These are phyloP conservation scores for Suhomyces kilbournensis DNA, from an alignment of 805 yeast species.

Conservation along the genomic window DNA sequence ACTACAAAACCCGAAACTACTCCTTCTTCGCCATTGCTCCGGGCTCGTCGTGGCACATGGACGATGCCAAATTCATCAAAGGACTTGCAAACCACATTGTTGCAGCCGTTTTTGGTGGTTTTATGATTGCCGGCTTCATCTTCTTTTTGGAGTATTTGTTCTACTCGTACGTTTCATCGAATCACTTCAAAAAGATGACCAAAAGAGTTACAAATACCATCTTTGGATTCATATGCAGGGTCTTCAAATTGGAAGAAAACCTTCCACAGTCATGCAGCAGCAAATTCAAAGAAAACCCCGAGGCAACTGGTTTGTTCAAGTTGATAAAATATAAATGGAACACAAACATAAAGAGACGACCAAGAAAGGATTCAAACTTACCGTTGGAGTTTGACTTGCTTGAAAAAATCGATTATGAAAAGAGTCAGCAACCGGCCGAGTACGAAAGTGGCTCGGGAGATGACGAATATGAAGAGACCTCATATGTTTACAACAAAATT, in stretches of 20 bases:
- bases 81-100: slow-evolving; percentile 71
- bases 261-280: background rate
- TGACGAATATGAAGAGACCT: slow-evolving; percentile 2
- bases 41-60: slow-evolving; percentile 92
- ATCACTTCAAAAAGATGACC: slow-evolving; percentile 22
- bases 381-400: slow-evolving; percentile 37
- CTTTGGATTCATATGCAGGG: background rate
- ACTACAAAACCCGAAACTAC: slow-evolving; percentile 58
- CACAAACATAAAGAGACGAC: slow-evolving; percentile 29
- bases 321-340: slow-evolving; percentile 11
- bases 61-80: slow-evolving; percentile 79
- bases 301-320: slow-evolving; percentile 2
- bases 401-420: slow-evolving; percentile 2
- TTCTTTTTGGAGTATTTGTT: slow-evolving; percentile 40
- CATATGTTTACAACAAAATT: background rate
- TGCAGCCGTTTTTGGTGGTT: slow-evolving; percentile 69
- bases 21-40: slow-evolving; percentile 72
- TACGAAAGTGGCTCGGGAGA: background rate
- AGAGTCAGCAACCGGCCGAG: background rate
- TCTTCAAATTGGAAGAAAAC: background rate
- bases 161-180: slow-evolving; percentile 33
- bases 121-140: slow-evolving; percentile 47
- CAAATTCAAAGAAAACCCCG: background rate
- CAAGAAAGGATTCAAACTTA: slow-evolving; percentile 56
- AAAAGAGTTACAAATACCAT: slow-evolving; percentile 8